phyloP scores from a whole-genome alignment of 2,329 filamentous ascomycete species.

The Ceratocystis huliohia region DNA sequence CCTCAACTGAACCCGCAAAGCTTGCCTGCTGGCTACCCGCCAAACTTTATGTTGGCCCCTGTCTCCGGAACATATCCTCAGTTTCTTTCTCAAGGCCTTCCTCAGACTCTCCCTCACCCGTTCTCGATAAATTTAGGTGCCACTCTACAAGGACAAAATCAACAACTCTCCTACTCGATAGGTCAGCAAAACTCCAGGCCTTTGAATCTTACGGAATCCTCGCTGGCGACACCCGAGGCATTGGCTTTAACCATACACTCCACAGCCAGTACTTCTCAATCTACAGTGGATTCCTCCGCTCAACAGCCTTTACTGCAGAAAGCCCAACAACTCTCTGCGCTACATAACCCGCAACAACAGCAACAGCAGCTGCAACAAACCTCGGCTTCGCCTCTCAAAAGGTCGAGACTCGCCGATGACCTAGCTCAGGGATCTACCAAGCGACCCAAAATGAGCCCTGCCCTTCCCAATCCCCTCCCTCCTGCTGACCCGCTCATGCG shows the following conservation, averaged over 20 bases:
- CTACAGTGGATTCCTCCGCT: neutral
- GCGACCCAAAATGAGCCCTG: neutral
- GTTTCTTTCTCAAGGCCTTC: neutral
- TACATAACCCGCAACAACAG: neutral
- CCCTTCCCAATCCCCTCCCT: slow-evolving; percentile 6
- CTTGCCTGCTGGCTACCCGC: neutral
- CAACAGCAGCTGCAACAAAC: neutral
- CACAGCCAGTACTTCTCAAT: neutral
- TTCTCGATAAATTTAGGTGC: neutral
- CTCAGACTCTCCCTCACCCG: neutral
- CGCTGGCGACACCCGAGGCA: neutral
- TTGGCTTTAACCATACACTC: neutral
- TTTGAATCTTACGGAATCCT: neutral
- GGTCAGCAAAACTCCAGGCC: neutral
- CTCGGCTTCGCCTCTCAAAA: neutral
- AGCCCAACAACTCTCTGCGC: neutral
- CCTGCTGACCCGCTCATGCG: slow-evolving; percentile 8
- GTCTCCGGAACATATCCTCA: neutral
- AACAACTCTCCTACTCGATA: neutral
- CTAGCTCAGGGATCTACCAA: neutral
- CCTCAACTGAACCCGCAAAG: neutral
- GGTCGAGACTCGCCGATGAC: neutral
- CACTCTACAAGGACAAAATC: neutral
- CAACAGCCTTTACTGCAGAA: neutral
- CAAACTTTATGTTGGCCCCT: neutral